Base-by-base conservation (phyloP, 805 yeast species). In the Isabelozyma rhagii region DNA sequence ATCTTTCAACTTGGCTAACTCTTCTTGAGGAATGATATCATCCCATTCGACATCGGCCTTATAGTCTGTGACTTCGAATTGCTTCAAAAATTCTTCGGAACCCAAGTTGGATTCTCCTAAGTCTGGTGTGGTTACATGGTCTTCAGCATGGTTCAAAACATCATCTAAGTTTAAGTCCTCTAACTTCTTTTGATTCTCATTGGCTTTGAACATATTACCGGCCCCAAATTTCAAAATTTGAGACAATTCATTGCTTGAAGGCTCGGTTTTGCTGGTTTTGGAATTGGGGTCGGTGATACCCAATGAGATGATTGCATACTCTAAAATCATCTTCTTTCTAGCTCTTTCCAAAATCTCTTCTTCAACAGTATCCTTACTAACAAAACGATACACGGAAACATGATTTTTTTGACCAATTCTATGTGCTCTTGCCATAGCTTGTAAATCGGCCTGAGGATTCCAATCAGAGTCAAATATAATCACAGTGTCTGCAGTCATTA, bases 341-440 rank as follows among this genome's bases (percentile, higher is more conserved):
- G 99, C 99, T 55, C 97, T 82, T 69, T 94, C 99, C 57, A 94
- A 75, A 52, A 94, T 96, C 65, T 94, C 97, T 68, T 94, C 99
- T 68, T 94, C 99, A 11, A 94, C 97, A 0, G 99, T 94, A 61
- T 94, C 99, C 61, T 94, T 94, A 51, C 97, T 87, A n/a, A 94
- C 98, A 72, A 94, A 89, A 64, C 99, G 78, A 66, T 94, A 94
- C 14, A 94, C 98, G 84, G 90, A 89, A 38, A 94, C 99, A 69
- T 94, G 99, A 60, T 89, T 91, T 69, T 92, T 94, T 68, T 94
- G 99, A n/a, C 99, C 99, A 65, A 94, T 94, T 76, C 99, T 85
- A 72, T 94, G 99, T 3, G 99, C 99, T 71, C 99, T 84, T 0
- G 99, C 99, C 99, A 94, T 94, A 1, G 99, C 99, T 71, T 94